Evolutionary conservation across 164 flowering plant genomes (phyloP).

Genomic region (Nelumbo lutea): DNA sequence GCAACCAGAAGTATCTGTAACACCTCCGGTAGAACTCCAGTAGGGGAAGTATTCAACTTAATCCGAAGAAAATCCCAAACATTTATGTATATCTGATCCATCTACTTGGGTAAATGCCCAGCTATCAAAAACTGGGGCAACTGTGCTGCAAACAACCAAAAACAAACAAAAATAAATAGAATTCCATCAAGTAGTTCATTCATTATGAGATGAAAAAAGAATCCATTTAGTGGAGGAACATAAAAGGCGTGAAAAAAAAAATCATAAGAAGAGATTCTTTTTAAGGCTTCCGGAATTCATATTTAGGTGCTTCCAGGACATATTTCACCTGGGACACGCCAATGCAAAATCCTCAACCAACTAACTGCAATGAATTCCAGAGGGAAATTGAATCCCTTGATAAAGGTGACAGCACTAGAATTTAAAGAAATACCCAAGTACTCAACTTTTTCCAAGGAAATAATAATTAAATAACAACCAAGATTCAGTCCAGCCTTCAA

Average conservation of each 20-base stretch:
- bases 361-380: background rate
- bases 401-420: background rate
- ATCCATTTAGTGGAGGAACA: background rate
- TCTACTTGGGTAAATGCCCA: constrained; percentile 14
- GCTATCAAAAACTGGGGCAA: constrained; percentile 18
- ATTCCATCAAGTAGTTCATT: background rate
- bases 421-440: background rate
- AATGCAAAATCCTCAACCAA: background rate
- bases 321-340: too few relatives aligned
- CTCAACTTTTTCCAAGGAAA: background rate
- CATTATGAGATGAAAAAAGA: background rate
- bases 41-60: constrained; percentile 9
- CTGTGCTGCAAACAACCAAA: constrained; percentile 15
- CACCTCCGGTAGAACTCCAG: constrained; percentile 18
- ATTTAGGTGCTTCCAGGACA: background rate
- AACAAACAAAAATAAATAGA: background rate
- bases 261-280: background rate
- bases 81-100: constrained; percentile 15
- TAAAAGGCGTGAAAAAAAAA: background rate
- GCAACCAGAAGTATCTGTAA: constrained; percentile 18
- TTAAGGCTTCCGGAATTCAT: background rate
- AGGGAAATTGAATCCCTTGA: background rate
- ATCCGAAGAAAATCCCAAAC: constrained; percentile 12
- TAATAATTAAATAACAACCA: background rate
- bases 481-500: background rate